Conservation (phyloP, 495 filamentous ascomycete species). For the Amphirosellinia nigrospora region DNA sequence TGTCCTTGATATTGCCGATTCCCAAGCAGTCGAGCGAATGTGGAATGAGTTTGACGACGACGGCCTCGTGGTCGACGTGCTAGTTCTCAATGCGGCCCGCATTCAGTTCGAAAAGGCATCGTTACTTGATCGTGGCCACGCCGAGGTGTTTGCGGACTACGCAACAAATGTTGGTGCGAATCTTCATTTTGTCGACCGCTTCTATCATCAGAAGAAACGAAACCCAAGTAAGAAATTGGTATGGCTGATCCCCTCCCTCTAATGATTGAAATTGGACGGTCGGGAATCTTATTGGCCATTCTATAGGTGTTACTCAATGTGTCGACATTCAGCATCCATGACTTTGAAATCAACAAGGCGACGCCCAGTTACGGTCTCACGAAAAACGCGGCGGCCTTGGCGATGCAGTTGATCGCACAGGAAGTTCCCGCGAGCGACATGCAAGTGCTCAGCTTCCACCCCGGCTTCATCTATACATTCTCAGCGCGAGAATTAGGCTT, state of each 20-base stretch:
- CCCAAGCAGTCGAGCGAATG: slow-evolving; percentile 31
- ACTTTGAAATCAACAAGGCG: slow-evolving; percentile 7
- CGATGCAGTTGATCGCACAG: slow-evolving; percentile 46
- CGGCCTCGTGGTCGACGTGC: slow-evolving; percentile 41
- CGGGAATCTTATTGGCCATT: not conserved
- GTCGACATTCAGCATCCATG: slow-evolving; percentile 40
- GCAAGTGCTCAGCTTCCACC: slow-evolving; percentile 53
- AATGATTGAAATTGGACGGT: not conserved
- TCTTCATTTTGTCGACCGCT: slow-evolving; percentile 40
- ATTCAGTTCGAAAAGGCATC: not conserved
- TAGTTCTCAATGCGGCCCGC: slow-evolving; percentile 44
- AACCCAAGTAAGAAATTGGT: not conserved
- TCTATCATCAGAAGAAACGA: slow-evolving; percentile 38
- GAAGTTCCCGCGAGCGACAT: slow-evolving; percentile 37
- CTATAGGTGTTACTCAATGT: slow-evolving; percentile 29
- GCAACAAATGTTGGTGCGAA: slow-evolving; percentile 42
- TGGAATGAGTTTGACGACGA: slow-evolving; percentile 41
- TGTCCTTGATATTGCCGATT: slow-evolving; percentile 33
- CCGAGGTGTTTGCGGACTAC: slow-evolving; percentile 30
- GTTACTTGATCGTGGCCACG: slow-evolving; percentile 19
- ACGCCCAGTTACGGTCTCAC: slow-evolving; percentile 41
- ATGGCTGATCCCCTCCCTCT: not conserved
- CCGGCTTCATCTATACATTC: slow-evolving; percentile 46
- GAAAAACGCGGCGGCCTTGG: slow-evolving; percentile 46
- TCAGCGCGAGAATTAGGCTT: slow-evolving; percentile 29